These are phyloP conservation scores for Vachellia pachyceras DNA, from an alignment of 306 rosid genomes.

Conservation along the genomic window DNA sequence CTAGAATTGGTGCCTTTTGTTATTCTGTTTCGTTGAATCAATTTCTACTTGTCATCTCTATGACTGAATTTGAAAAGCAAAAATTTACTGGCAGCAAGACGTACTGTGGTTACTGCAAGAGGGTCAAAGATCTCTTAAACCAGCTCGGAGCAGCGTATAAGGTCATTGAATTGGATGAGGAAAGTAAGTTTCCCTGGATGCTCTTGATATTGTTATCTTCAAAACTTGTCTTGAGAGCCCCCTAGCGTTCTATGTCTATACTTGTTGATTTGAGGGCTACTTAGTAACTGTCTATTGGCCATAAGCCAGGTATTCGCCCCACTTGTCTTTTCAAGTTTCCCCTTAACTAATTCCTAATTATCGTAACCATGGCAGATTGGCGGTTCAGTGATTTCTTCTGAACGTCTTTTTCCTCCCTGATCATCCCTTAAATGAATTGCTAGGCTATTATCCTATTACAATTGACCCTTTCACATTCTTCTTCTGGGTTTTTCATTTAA, in stretches of 20 bases:
- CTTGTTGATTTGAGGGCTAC: background rate
- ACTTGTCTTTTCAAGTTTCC: background rate
- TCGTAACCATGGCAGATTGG: background rate
- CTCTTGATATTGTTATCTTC: background rate
- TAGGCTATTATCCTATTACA: background rate
- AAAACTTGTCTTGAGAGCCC: background rate
- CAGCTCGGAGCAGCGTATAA: conserved; percentile 66
- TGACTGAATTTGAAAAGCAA: conserved; percentile 7
- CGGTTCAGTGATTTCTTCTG: conserved; percentile 16
- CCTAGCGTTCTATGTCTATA: background rate
- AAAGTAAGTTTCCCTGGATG: conserved; percentile 50
- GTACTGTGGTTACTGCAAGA: conserved; percentile 78
- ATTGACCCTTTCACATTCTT: background rate
- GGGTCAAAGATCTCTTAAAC: conserved; percentile 66
- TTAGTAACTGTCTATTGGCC: background rate
- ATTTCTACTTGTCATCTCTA: background rate
- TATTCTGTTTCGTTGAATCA: background rate
- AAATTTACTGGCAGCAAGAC: conserved; percentile 67
- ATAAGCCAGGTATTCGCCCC: background rate
- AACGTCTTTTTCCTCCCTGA: background rate
- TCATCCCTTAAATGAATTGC: background rate
- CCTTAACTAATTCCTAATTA: background rate
- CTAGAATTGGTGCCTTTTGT: background rate
- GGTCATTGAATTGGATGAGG: conserved; percentile 72
- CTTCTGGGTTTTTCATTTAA: background rate